Evolutionary conservation across 495 filamentous ascomycete genomes (phyloP), one percentile per base, ranked within the genome.

Genomic region (Podospora didyma): DNA sequence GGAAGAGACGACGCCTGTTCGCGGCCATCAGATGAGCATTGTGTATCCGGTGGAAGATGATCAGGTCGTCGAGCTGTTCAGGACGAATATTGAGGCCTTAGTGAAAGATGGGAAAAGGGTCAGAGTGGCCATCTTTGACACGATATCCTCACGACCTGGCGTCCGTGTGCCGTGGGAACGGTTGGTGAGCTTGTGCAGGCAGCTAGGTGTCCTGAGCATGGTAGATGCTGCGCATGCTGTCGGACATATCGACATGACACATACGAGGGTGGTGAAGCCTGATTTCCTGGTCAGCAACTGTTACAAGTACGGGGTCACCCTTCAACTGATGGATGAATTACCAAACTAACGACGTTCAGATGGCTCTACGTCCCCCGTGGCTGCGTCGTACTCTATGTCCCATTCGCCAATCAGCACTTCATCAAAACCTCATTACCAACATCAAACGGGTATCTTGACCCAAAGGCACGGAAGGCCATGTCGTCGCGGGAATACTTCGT

Each of bases 231-330:
- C 89, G 0, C 89, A 94, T 63, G 85, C 84, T 1, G 71, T 92
- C 17, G 90, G 90, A 0, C 84, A 89, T 52, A 77, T 94, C 34
- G 74, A 75, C 12, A 68, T 95, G 16, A 79, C 60, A 44, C 58
- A 90, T 64, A 72, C 93, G 39, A 66, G 57, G 14, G 16, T 9
- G 0, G 68, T 91, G 19, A 75, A 83, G 35, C 82, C 86, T 1
- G 90, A 95, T 65, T 94, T 95, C 69, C 84, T 91, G 60, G 77
- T 88, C 16, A 83, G 75, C 26, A 94, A 93, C 60, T 84, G 79
- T 53, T 87, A 93, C 70, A 96, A 93, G 74, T 96, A 46, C 19
- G 51, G 5, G n/a, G n/a, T n/a, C n/a, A 4, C 26, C 45, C 19
- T 19, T 47, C 3, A 47, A 20, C 3, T 11, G 5, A 7, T 22